Evolutionary conservation across 176 grass and related monocot species (phyloP).

Genomic region (Saccharum spontaneum): DNA sequence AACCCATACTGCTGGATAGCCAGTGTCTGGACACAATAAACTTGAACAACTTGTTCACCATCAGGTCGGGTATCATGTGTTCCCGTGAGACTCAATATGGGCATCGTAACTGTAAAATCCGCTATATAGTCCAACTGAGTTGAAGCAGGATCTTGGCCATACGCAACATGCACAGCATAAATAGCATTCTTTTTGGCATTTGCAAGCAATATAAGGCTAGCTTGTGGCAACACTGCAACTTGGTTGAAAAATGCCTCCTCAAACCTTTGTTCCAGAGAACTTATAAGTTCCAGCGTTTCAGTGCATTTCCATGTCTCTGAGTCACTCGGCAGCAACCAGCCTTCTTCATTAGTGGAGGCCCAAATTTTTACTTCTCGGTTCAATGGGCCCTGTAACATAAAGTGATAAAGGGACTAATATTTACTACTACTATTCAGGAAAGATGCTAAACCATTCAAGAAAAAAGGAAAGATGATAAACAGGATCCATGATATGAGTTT

Average conservation of each 20-base stretch:
- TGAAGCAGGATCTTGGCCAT: slow-evolving; percentile 62
- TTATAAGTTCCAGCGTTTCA: slow-evolving; percentile 77
- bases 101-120: slow-evolving; percentile 96
- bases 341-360: slow-evolving; percentile 74
- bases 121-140: slow-evolving; percentile 89
- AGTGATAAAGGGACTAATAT: neutral
- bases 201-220: slow-evolving; percentile 91
- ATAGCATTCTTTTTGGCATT: slow-evolving; percentile 99
- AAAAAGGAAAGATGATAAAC: neutral
- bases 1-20: slow-evolving; percentile 94
- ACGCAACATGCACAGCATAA: slow-evolving; percentile 94
- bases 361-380: slow-evolving; percentile 97
- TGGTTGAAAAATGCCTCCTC: slow-evolving; percentile 99
- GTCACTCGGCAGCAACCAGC: slow-evolving; percentile 77
- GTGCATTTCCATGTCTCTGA: slow-evolving; percentile 86
- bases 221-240: slow-evolving; percentile 79
- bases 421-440: neutral
- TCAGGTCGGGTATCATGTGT: slow-evolving; percentile 53
- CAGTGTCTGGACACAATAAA: slow-evolving; percentile 97
- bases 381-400: slow-evolving; percentile 61
- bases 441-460: neutral
- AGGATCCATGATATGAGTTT: slow-evolving; percentile 5
- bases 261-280: slow-evolving; percentile 59
- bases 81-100: slow-evolving; percentile 89
- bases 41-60: slow-evolving; percentile 81